Conservation (phyloP, 148 eudicot species). For the Arctostaphylos glauca region DNA sequence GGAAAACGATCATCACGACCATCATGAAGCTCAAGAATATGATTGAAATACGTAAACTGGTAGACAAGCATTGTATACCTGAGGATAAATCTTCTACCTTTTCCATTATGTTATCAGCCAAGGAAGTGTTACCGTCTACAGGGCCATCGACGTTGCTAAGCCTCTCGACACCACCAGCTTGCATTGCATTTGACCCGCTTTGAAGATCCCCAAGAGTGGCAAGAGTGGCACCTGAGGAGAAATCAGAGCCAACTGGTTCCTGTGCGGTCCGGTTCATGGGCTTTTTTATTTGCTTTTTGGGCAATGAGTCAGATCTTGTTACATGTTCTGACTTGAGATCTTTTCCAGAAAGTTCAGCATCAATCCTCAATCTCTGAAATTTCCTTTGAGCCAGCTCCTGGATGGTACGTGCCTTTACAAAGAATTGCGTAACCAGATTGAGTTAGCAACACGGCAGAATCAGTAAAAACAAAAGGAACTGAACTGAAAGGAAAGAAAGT, state of each 20-base stretch:
- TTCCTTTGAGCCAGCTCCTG: conserved; percentile 82
- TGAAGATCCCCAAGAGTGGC: conserved; percentile 43
- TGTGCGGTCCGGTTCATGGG: conserved; percentile 37
- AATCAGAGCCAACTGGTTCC: conserved; percentile 70
- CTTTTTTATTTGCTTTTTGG: conserved; percentile 57
- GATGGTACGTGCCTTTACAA: conserved; percentile 73
- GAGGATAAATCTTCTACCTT: conserved; percentile 54
- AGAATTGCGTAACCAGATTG: conserved; percentile 2
- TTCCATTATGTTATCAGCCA: conserved; percentile 46
- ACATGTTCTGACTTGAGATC: conserved; percentile 59
- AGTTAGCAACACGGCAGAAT: conserved; percentile 11
- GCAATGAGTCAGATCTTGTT: conserved; percentile 30
- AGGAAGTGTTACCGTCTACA: conserved; percentile 45
- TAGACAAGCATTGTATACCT: conserved; percentile 40
- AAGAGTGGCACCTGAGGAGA: conserved; percentile 54
- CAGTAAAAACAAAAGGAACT: neutral
- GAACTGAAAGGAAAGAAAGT: neutral
- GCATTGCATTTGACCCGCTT: conserved; percentile 30
- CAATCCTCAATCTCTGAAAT: conserved; percentile 55
- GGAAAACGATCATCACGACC: neutral
- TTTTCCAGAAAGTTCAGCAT: conserved; percentile 42
- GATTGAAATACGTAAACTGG: neutral
- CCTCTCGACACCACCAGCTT: conserved; percentile 37
- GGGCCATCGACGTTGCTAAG: conserved; percentile 39
- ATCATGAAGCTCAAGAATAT: neutral